Base-by-base conservation (phyloP, 2,329 filamentous ascomycete genomes). In the Diaporthe vexans region DNA sequence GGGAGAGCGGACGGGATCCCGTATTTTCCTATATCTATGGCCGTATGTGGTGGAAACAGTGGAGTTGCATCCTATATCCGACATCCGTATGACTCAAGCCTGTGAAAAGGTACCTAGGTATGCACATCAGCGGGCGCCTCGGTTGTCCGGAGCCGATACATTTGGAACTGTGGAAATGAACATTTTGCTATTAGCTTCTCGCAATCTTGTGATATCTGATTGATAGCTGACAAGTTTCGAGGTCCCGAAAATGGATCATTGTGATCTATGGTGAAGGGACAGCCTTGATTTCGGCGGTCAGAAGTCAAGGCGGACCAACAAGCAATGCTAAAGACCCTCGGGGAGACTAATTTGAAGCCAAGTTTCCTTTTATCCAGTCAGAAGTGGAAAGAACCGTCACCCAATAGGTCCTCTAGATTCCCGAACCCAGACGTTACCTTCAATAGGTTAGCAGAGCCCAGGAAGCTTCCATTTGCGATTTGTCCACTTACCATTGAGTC, bases 401-500 rank as follows among this genome's bases (percentile, higher is more conserved):
- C 59, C 29, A 75, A 43, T n/a, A 73, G n/a, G n/a, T 54, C 57
- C 17, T 75, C 74, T 24, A 75, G 63, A 43, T 75, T 72, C 1
- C 74, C 74, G 35, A 75, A 75, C 1, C 74, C 74, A 21, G 74
- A 75, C 29, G 74, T 75, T 24, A 73, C 74, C 74, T 75, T 29
- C 2, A 24, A 1, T 1, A 10, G 33, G 17, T 72, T 40, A 72
- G 69, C 40, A 26, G 7, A 35, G 46, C 7, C n/a, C 21, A 29
- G 13, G 17, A 57, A 3, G 29, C 19, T 5, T n/a, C 13, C 19
- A 9, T 21, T 2, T 24, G 10, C 21, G 3, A 4, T 7, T 17
- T 19, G 2, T 46, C 19, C 6, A 43, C 73, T 73, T 26, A 74
- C 75, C 67, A 76, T 71, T 13, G 75, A 76, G 51, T 76, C 75